phyloP scores from a whole-genome alignment of 2,329 filamentous ascomycete species.

The Aaosphaeria pasadenensis region DNA sequence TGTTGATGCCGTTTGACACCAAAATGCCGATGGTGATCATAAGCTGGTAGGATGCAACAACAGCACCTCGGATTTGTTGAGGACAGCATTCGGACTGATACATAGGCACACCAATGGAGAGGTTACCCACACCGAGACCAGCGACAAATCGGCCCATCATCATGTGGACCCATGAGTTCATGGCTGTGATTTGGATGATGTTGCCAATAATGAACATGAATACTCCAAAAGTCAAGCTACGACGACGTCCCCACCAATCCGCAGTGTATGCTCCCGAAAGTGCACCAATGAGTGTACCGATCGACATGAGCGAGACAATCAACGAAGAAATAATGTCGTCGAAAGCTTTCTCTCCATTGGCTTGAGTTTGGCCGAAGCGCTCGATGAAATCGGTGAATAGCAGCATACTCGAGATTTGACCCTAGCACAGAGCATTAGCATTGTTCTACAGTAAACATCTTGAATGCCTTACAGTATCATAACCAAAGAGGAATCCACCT shows the following conservation, averaged over 20 bases:
- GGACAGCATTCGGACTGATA: conserved; percentile 65
- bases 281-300: conserved; percentile 43
- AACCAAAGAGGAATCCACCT: conserved; percentile 62
- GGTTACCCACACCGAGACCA: conserved; percentile 43
- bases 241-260: conserved; percentile 50
- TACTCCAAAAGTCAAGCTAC: conserved; percentile 50
- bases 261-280: conserved; percentile 47
- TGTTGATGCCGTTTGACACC: conserved; percentile 30
- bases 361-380: conserved; percentile 53
- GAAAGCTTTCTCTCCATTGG: conserved; percentile 38
- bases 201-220: conserved; percentile 42
- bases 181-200: conserved; percentile 43
- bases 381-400: conserved; percentile 50
- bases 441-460: background rate
- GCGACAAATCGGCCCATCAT: conserved; percentile 48
- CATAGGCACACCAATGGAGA: conserved; percentile 61
- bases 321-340: conserved; percentile 46
- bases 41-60: conserved; percentile 53
- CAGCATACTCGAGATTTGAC: conserved; percentile 39
- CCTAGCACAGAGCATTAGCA: conserved; percentile 7
- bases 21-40: conserved; percentile 45
- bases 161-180: conserved; percentile 41
- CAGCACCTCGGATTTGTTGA: conserved; percentile 60
- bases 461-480: conserved; percentile 49
- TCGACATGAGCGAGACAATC: conserved; percentile 30